Evolutionary conservation across 352 stramenopile species (phyloP).

Genomic region (Phytophthora tentaculata): DNA sequence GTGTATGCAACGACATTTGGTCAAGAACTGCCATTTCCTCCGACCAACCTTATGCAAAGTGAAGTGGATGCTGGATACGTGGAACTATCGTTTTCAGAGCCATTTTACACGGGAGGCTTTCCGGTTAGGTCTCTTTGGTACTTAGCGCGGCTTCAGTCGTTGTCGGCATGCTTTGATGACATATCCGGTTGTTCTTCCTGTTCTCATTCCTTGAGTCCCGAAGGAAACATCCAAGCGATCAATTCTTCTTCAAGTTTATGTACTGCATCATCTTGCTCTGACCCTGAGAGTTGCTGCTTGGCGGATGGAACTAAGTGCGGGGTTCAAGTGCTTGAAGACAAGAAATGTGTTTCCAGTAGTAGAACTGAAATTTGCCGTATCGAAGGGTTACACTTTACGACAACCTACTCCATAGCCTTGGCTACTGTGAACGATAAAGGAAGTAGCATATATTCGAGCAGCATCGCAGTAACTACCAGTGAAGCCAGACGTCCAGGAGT

Average conservation of each 20-base stretch:
- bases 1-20: constrained; percentile 22
- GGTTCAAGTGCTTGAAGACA: constrained; percentile 6
- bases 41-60: constrained; percentile 20
- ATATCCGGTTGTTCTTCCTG: constrained; percentile 33
- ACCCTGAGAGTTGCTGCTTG: constrained; percentile 28
- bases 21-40: constrained; percentile 24
- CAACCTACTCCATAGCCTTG: constrained; percentile 40
- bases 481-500: constrained; percentile 28
- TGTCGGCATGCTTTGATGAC: constrained; percentile 36
- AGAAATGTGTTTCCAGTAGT: constrained; percentile 16
- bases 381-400: constrained; percentile 35
- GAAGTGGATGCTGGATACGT: constrained; percentile 41
- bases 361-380: constrained; percentile 25
- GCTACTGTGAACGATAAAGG: constrained; percentile 43
- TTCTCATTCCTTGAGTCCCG: constrained; percentile 13
- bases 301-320: constrained; percentile 30
- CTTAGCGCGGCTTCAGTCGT: constrained; percentile 19
- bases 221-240: background rate
- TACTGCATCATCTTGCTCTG: constrained; percentile 9
- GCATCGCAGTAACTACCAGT: constrained; percentile 22
- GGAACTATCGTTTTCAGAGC: constrained; percentile 24
- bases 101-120: constrained; percentile 43
- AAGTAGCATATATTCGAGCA: constrained; percentile 31
- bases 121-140: constrained; percentile 25
- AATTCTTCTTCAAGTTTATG: constrained; percentile 12